phyloP scores from a whole-genome alignment of 495 filamentous ascomycete genomes.

The Neurospora intermedia region DNA sequence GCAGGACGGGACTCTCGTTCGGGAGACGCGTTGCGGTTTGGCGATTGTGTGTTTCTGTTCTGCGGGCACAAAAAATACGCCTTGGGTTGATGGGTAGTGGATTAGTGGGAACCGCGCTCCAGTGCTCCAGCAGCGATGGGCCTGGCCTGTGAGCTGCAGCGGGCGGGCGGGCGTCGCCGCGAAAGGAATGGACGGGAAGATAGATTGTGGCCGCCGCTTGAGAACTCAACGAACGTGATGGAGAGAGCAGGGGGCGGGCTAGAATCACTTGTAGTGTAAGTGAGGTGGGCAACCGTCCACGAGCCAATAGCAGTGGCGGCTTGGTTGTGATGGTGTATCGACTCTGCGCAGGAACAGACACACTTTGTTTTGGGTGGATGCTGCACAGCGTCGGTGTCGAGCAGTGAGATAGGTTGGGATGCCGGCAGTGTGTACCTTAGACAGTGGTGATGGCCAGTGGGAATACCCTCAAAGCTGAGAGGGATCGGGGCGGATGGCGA shows the following conservation, averaged over 20 bases:
- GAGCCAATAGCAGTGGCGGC: not conserved
- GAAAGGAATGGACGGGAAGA: not conserved
- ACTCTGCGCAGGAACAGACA: not conserved
- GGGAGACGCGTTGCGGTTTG: conserved; percentile 13
- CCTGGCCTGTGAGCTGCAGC: not conserved
- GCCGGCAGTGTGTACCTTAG: not conserved
- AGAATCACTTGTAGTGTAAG: not conserved
- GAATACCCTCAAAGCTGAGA: not conserved
- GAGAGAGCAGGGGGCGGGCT: not conserved
- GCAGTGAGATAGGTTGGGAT: not conserved
- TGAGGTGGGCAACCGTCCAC: not conserved
- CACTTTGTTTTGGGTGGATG: not conserved
- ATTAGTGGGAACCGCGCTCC: not conserved
- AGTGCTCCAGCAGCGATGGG: not conserved
- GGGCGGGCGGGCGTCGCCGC: not conserved
- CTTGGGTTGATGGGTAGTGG: conserved; percentile 4
- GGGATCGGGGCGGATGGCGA: not conserved
- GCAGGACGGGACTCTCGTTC: conserved; percentile 4
- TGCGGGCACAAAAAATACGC: conserved; percentile 15
- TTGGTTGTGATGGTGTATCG: not conserved
- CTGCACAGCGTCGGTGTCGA: not conserved
- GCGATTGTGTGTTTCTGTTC: not conserved
- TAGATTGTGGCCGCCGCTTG: not conserved
- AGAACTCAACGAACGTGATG: not conserved
- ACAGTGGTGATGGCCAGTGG: not conserved